Conservation (phyloP, 2,329 filamentous ascomycete species). For the Rutstroemia sp. region DNA sequence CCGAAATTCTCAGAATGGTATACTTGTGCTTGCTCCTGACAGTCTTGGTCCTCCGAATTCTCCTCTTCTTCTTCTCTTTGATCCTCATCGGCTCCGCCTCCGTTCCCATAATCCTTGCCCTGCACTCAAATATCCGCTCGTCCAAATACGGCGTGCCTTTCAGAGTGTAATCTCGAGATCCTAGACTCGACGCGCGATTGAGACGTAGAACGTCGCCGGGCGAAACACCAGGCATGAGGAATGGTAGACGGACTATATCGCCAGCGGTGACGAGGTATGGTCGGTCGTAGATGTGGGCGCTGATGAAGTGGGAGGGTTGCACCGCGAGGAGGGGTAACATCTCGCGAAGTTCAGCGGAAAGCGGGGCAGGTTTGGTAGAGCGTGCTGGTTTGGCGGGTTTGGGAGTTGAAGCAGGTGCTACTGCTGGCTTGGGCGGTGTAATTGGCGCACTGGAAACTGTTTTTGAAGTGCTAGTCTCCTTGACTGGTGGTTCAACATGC, state of each 20-base stretch:
- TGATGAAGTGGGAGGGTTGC: conserved; percentile 72
- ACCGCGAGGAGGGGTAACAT: conserved; percentile 65
- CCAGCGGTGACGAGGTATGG: conserved; percentile 75
- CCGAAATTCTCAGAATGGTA: conserved; percentile 77
- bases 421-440: conserved; percentile 1
- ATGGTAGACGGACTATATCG: conserved; percentile 69
- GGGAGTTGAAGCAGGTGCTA: conserved; percentile 5
- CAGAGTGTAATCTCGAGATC: conserved; percentile 84
- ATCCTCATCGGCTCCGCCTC: conserved; percentile 73
- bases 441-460: conserved; percentile 15
- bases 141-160: conserved; percentile 78
- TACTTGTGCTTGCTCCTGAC: conserved; percentile 87
- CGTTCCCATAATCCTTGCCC: conserved; percentile 75
- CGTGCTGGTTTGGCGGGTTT: conserved; percentile 11
- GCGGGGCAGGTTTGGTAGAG: conserved; percentile 24
- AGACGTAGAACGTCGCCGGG: conserved; percentile 83
- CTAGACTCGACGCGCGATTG: conserved; percentile 75
- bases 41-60: conserved; percentile 62
- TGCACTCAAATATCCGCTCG: conserved; percentile 74
- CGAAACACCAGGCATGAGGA: conserved; percentile 66
- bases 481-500: conserved; percentile 35
- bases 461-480: conserved; percentile 8
- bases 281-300: conserved; percentile 68
- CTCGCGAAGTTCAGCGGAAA: conserved; percentile 49
- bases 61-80: conserved; percentile 77